Base-by-base conservation (phyloP, 345 rosid species). In the Lumnitzera racemosa region DNA sequence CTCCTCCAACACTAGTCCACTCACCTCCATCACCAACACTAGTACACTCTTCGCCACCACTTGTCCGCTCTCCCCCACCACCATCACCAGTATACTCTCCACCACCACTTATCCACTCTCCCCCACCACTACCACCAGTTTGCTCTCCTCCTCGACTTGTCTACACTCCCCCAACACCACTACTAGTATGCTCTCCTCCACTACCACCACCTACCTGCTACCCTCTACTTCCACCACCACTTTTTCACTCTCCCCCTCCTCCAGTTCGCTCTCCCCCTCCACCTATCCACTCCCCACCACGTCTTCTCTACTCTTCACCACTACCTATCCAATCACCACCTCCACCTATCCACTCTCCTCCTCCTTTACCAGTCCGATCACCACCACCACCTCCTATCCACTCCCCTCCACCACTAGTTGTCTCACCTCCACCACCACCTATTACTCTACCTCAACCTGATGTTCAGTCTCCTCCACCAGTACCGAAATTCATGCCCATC, bases 291-390 rank as follows among this genome's bases (percentile, higher is more conserved):
- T 60, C 63, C 2, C 61, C 67, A 1, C 53, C 71, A 7, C n/a
- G n/a, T n/a, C n/a, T n/a, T n/a, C n/a, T n/a, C 1, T 46, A 24
- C 5, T 71, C 76, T 0, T 62, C 73, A 1, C 78, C 83, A 0
- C 73, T 74, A 31, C 83, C 74, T 4, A 62, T 59, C 14, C 54
- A 64, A 4, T 67, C 80, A 0, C 71, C 67, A 3, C 67, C 67
- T 1, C 59, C 59, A 13, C 31, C 57, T 15, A 24, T 41, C 51
- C 13, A 41, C 50, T 62, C 58, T 3, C 51, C 66, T 14, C 66
- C 53, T 3, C 59, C 20, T 20, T 1, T 53, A 5, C 67, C 67
- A 0, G 59, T 63, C 41, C 24, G 55, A 13, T 51, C 63, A 36
- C 66, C 52, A 2, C 70, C 65, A 9, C 70, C 67, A 56, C 55